phyloP scores from a whole-genome alignment of 306 rosid species.

The Argentina anserina region DNA sequence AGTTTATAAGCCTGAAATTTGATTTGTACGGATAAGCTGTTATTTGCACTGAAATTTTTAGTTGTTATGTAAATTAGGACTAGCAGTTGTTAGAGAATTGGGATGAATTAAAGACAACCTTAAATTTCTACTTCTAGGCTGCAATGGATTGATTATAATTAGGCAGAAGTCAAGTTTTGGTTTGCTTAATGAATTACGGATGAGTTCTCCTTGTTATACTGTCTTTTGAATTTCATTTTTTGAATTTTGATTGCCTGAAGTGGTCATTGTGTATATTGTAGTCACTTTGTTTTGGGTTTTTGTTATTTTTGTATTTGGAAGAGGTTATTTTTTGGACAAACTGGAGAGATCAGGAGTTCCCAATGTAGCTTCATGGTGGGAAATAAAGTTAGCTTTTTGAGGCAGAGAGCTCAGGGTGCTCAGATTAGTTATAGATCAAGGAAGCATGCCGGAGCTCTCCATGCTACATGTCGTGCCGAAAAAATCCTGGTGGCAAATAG shows the following conservation, averaged over 20 bases:
- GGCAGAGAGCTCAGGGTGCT: slow-evolving; percentile 41
- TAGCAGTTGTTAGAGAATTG: neutral
- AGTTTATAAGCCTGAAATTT: too few species aligned
- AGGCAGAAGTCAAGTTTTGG: neutral
- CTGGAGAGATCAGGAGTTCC: slow-evolving; percentile 49
- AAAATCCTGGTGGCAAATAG: slow-evolving; percentile 87
- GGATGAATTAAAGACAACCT: neutral
- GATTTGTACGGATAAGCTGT: too few species aligned
- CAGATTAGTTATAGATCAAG: slow-evolving; percentile 26
- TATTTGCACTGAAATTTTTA: neutral
- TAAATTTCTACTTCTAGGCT: neutral
- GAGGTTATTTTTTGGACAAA: slow-evolving; percentile 57
- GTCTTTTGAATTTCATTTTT: neutral
- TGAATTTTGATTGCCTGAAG: neutral
- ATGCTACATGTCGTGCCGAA: slow-evolving; percentile 44
- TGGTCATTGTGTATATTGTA: neutral
- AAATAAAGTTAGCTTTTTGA: slow-evolving; percentile 46
- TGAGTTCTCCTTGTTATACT: neutral
- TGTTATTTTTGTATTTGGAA: slow-evolving; percentile 25
- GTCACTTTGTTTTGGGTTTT: neutral
- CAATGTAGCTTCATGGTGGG: slow-evolving; percentile 68
- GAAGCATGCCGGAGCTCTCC: slow-evolving; percentile 45
- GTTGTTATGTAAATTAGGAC: neutral
- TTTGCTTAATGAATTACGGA: neutral
- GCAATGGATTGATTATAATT: neutral